Base-by-base conservation (phyloP, 2,329 filamentous ascomycete genomes). In the Tympanopsis confertula region DNA sequence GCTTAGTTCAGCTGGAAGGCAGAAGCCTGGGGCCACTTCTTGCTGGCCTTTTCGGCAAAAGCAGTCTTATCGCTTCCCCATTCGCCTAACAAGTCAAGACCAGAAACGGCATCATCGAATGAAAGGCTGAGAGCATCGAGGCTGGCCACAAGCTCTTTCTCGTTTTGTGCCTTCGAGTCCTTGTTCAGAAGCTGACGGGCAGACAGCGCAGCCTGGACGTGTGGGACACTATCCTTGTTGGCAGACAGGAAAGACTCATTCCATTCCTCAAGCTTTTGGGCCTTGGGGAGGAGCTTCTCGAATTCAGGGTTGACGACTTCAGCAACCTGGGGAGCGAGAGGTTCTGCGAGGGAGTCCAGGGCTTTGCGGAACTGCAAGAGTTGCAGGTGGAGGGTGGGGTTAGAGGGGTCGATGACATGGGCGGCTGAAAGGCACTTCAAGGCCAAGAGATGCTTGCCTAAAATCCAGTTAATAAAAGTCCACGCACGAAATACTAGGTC, bases 391-490 rank as follows among this genome's bases (percentile, higher is more conserved):
- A 89, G 71, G 44, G 71, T 76, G 10, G 84, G 72, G 50, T 87
- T 70, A 35, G 76, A 66, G 3, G 78, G 57, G 44, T 91, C 79
- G 22, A 95, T 66, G 3, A 70, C 66, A 39, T 76, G 63, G 19
- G 86, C 79, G 14, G 84, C 79, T 36, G 84, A 75, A 38, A 98
- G 71, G 58, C 86, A 94, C 51, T 86, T 84, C 41, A 95, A 69
- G 1, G 91, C 89, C 42, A 94, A 80, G 32, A 94, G 63, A 51
- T 84, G 86, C 65, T 95, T 95, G 54, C 78, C 88, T 89, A 50
- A 18, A 28, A 10, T 29, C 37, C 5, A 13, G 10, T 33, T 12
- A 15, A 10, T 18, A 10, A 33, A 13, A 13, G 7, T 33, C 17
- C 15, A 13, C 15, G 7, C 10, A 33, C 12, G 30, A 18, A 13